Conservation (phyloP, 345 rosid species). For the Corchorus olitorius region DNA sequence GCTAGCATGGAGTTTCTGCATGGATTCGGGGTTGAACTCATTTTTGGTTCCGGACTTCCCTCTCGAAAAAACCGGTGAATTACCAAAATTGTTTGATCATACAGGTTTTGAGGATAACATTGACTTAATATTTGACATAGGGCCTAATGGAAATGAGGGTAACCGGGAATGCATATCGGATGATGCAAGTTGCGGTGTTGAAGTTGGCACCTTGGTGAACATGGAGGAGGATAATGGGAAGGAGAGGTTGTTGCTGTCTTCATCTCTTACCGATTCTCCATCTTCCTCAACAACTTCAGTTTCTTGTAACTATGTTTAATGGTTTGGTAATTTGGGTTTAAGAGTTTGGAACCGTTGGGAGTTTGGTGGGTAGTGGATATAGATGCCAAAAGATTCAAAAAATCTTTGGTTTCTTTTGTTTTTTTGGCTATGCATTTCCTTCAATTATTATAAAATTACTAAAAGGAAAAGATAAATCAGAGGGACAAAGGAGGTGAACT, state of each 20-base stretch:
- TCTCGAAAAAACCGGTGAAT: conserved; percentile 38
- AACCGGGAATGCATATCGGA: conserved; percentile 24
- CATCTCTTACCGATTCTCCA: conserved; percentile 36
- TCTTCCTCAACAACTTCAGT: conserved; percentile 42
- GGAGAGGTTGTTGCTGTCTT: conserved; percentile 39
- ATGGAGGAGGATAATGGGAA: conserved; percentile 26
- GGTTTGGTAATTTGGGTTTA: neutral
- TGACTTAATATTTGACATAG: conserved; percentile 62
- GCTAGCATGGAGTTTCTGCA: conserved; percentile 60
- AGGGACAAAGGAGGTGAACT: neutral
- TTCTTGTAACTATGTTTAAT: conserved; percentile 60
- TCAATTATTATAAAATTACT: neutral
- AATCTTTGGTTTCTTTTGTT: neutral
- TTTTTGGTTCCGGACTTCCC: conserved; percentile 44
- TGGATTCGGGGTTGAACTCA: conserved; percentile 53
- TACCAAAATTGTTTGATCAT: conserved; percentile 56
- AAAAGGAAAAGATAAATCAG: neutral
- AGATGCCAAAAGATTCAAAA: neutral
- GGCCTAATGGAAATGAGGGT: conserved; percentile 21
- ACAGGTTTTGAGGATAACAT: conserved; percentile 78
- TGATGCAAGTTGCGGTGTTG: conserved; percentile 32
- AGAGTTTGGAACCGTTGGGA: conserved; percentile 12
- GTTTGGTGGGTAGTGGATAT: conserved; percentile 16
- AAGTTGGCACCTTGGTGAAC: conserved; percentile 25
- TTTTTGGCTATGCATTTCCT: neutral